Percentiles rank a stretch among this genome's conserved stretches.
phyloP scores from a whole-genome alignment of 116 monocot genomes.

The Phalaenopsis hybrid region DNA sequence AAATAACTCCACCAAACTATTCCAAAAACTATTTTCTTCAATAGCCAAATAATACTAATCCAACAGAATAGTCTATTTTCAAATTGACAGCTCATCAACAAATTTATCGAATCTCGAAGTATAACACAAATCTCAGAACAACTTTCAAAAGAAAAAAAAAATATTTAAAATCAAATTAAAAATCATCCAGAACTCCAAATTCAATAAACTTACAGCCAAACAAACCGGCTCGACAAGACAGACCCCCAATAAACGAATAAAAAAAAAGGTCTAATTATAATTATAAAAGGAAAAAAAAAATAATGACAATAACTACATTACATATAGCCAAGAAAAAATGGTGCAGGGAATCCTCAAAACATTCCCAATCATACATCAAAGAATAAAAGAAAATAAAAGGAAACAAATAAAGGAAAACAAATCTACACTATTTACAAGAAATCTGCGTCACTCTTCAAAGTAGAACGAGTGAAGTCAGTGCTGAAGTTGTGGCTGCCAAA shows the following conservation, averaged over 20 bases:
- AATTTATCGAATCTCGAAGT: too few relatives aligned
- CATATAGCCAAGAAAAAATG: not conserved
- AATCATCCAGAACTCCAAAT: too few relatives aligned
- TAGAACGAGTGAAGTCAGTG: slow-evolving; percentile 42
- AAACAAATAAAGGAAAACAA: not conserved
- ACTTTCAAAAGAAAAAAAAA: too few relatives aligned
- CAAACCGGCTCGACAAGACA: too few relatives aligned
- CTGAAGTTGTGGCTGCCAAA: slow-evolving; percentile 64
- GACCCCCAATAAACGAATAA: not conserved
- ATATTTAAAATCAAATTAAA: too few relatives aligned
- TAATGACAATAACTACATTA: not conserved
- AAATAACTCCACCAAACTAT: too few relatives aligned
- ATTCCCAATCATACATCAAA: slow-evolving; percentile 5
- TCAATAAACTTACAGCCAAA: too few relatives aligned
- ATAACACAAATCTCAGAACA: too few relatives aligned
- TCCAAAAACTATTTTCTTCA: too few relatives aligned
- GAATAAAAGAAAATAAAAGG: not conserved
- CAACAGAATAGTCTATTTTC: too few relatives aligned
- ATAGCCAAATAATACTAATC: too few relatives aligned
- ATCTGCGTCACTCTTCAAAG: not conserved
- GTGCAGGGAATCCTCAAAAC: not conserved
- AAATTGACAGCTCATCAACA: too few relatives aligned
- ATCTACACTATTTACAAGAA: not conserved
- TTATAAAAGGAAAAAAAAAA: not conserved
- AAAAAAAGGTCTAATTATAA: not conserved